Conservation (phyloP, 257 asterid genomes). For the Solanum ossicruentum region DNA sequence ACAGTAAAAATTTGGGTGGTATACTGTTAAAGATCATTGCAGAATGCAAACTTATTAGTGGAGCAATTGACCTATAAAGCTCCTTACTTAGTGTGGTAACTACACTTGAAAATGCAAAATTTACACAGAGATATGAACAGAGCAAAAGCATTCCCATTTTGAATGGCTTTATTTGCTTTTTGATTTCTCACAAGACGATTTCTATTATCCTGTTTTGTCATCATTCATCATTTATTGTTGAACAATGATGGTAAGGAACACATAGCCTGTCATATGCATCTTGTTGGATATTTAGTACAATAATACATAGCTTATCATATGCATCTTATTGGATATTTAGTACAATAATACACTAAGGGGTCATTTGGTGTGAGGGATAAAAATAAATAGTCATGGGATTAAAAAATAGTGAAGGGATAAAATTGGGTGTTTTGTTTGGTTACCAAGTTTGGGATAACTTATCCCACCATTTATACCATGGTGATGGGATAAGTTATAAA, state of each 20-base stretch:
- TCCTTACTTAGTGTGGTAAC: background rate
- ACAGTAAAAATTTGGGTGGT: background rate
- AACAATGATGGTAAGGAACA: background rate
- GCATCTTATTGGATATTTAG: background rate
- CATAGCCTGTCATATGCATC: background rate
- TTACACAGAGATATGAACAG: background rate
- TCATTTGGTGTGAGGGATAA: no score
- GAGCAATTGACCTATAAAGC: background rate
- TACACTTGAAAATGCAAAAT: background rate
- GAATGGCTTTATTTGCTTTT: background rate
- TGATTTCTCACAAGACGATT: background rate
- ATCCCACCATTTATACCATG: no score
- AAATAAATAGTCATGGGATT: no score
- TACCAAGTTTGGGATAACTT: no score
- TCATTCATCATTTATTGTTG: background rate
- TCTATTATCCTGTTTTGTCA: background rate
- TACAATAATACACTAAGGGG: background rate
- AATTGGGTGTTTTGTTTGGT: no score
- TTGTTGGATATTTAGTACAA: background rate
- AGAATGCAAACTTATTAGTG: background rate
- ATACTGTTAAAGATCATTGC: background rate
- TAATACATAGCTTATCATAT: background rate
- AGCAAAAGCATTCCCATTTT: background rate
- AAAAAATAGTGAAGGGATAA: no score
- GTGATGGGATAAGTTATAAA: no score